These are phyloP conservation scores for Hemisphaericaspora xylofermentans DNA, from an alignment of 1,139 yeast genomes.

Conservation along the genomic window DNA sequence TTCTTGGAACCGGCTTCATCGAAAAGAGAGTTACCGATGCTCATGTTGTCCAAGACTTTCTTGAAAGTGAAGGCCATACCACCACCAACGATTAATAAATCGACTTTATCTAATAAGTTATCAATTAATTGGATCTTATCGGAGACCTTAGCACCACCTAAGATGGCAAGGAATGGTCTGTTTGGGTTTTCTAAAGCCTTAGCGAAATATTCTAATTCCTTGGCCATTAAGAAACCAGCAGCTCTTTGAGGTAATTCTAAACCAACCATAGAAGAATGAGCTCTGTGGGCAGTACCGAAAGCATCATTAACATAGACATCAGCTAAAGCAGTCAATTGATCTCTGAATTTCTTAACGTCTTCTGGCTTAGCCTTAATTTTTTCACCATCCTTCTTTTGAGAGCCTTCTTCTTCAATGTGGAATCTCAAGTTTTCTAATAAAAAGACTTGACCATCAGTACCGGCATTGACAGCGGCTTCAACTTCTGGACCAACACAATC, in stretches of 20 bases:
- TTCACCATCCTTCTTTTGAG: constrained; percentile 69
- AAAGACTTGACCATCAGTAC: constrained; percentile 70
- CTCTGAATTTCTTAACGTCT: constrained; percentile 81
- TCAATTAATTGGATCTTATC: constrained; percentile 97
- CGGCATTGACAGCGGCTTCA: constrained; percentile 69
- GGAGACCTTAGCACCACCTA: constrained; percentile 98
- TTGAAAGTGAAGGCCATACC: constrained; percentile 99
- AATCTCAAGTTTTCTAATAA: constrained; percentile 92
- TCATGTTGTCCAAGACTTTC: constrained; percentile 80
- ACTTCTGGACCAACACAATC: constrained; percentile 92
- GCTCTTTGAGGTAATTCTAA: constrained; percentile 90
- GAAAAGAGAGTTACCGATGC: constrained; percentile 85
- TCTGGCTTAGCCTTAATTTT: constrained; percentile 87
- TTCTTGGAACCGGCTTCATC: constrained; percentile 93
- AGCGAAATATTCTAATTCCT: constrained; percentile 94
- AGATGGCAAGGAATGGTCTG: constrained; percentile 95
- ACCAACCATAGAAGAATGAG: constrained; percentile 98
- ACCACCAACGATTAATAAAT: constrained; percentile 91
- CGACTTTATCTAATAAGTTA: constrained; percentile 92
- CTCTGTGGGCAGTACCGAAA: constrained; percentile 98
- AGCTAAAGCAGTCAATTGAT: constrained; percentile 81
- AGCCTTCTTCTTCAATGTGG: constrained; percentile 97
- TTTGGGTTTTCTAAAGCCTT: constrained; percentile 96
- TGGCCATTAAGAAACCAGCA: constrained; percentile 94
- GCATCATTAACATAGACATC: constrained; percentile 97